These are phyloP conservation scores for Glebionis coronaria DNA, from an alignment of 129 eudicot genomes.

Conservation along the genomic window DNA sequence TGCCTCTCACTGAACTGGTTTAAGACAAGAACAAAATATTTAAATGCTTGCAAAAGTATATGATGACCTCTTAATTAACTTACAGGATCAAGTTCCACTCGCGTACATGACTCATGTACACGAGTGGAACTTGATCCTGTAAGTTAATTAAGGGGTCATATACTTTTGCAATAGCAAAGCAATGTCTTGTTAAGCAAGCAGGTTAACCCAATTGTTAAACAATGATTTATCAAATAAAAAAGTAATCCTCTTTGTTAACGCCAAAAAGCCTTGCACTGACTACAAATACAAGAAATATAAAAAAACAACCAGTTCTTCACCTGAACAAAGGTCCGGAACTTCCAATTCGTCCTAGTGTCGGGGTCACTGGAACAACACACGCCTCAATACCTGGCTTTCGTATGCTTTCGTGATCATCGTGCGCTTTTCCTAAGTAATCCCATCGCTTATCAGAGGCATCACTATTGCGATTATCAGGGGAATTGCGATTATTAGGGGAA, in stretches of 20 bases:
- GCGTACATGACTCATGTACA: no score
- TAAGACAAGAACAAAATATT: slow-evolving; percentile 28
- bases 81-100: background rate
- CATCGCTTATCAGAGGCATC: slow-evolving; percentile 40
- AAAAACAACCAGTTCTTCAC: slow-evolving; percentile 31
- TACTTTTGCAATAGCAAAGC: background rate
- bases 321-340: slow-evolving; percentile 75
- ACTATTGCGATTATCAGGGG: slow-evolving; percentile 28
- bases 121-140: no score
- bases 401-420: slow-evolving; percentile 33
- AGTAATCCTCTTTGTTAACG: background rate
- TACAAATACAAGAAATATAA: background rate
- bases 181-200: background rate
- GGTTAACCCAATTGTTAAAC: background rate
- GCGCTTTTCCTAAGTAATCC: slow-evolving; percentile 32
- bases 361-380: slow-evolving; percentile 25
- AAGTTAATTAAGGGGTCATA: no score
- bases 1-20: slow-evolving; percentile 80
- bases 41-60: slow-evolving; percentile 8
- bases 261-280: background rate
- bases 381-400: slow-evolving; percentile 39
- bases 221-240: no score
- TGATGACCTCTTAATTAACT: background rate
- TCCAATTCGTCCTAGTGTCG: slow-evolving; percentile 34
- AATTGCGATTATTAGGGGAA: slow-evolving; percentile 28